Evolutionary conservation across 768 basidiomycete species (phyloP).

Genomic region (Hortiboletus campestris): DNA sequence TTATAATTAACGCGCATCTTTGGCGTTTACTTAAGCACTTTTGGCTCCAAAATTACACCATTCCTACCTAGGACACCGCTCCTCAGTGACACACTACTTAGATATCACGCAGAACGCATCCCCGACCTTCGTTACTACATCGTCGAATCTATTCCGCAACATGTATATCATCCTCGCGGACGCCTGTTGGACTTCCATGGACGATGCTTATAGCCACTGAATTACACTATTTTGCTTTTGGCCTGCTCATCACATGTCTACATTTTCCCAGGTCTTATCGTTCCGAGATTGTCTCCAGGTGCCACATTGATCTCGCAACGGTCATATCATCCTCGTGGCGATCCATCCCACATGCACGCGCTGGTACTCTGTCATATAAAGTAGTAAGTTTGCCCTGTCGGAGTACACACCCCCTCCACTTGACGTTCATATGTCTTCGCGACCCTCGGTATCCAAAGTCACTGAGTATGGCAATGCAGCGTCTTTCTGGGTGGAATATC

Average conservation of each 20-base stretch:
- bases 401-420: not conserved
- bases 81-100: conserved; percentile 13
- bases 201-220: conserved; percentile 7
- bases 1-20: conserved; percentile 15
- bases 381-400: not conserved
- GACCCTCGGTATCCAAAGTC: conserved; percentile 43
- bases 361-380: conserved; percentile 2
- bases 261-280: conserved; percentile 11
- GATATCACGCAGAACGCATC: conserved; percentile 13
- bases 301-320: not conserved
- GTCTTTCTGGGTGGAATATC: conserved; percentile 70
- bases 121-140: conserved; percentile 8
- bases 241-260: conserved; percentile 5
- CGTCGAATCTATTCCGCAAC: conserved; percentile 10
- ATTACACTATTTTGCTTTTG: not conserved
- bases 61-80: conserved; percentile 1
- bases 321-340: not conserved
- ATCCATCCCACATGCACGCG: not conserved
- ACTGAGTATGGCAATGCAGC: conserved; percentile 54
- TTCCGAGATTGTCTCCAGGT: conserved; percentile 7
- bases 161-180: conserved; percentile 21
- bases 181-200: conserved; percentile 12
- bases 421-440: conserved; percentile 38
- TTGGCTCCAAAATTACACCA: not conserved
- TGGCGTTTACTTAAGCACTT: conserved; percentile 7